Evolutionary conservation across 306 rosid genomes (phyloP).

Genomic region (Vigna radiata): DNA sequence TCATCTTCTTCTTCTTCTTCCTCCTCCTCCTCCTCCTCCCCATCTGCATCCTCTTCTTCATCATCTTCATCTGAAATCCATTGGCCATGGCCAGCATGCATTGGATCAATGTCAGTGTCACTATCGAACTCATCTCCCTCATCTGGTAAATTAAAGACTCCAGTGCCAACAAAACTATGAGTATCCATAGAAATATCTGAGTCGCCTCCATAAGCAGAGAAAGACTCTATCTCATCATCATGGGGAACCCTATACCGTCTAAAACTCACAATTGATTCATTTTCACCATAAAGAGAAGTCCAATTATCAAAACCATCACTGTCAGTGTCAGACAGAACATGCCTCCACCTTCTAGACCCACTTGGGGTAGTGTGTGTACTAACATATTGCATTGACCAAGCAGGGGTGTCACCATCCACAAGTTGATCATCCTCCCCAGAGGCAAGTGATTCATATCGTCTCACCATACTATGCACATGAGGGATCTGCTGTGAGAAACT

Average conservation of each 20-base stretch:
- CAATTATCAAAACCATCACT: constrained; percentile 81
- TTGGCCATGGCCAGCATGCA: constrained; percentile 79
- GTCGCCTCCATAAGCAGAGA: constrained; percentile 84
- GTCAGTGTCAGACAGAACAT: constrained; percentile 72
- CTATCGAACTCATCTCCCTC: constrained; percentile 64
- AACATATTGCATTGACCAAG: constrained; percentile 56
- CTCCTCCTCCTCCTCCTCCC: constrained; percentile 45
- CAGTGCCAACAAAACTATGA: constrained; percentile 70
- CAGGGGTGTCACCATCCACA: constrained; percentile 56
- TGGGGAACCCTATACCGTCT: constrained; percentile 58
- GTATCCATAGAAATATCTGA: constrained; percentile 83
- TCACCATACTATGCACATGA: constrained; percentile 51
- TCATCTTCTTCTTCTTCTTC: constrained; percentile 53
- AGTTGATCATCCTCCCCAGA: constrained; percentile 60
- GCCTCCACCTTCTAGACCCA: constrained; percentile 78
- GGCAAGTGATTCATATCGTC: constrained; percentile 58
- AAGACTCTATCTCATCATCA: constrained; percentile 74
- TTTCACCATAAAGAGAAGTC: constrained; percentile 72
- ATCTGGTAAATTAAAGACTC: constrained; percentile 55
- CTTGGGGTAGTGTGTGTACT: constrained; percentile 74
- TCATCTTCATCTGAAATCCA: constrained; percentile 77
- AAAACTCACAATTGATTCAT: constrained; percentile 74
- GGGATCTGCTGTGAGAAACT: constrained; percentile 60
- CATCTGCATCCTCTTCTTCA: constrained; percentile 29
- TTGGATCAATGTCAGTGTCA: constrained; percentile 94